Percentiles rank a stretch among this genome's conserved stretches.
Conservation (phyloP, 2,329 filamentous ascomycete genomes). For the Xylaria sp. region DNA sequence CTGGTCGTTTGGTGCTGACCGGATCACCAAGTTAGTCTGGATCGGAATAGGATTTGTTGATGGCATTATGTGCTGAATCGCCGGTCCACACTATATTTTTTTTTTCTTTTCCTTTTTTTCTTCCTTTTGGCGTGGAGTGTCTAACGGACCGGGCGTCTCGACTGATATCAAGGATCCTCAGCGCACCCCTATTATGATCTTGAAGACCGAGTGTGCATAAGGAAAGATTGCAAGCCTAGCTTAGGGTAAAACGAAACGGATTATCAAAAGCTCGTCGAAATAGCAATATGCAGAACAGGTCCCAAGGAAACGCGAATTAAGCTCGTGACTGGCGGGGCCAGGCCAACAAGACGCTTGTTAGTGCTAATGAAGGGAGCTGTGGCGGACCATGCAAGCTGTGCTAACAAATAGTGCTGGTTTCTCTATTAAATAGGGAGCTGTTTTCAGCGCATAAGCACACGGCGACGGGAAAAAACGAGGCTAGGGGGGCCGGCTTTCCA, state of each 20-base stretch:
- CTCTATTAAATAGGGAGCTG: constrained; percentile 23
- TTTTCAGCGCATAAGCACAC: constrained; percentile 8
- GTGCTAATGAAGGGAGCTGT: constrained; percentile 15
- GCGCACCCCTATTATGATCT: not conserved
- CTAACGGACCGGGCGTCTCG: constrained; percentile 15
- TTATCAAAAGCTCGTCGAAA: constrained; percentile 17
- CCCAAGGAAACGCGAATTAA: constrained; percentile 17
- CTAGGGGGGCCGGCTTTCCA: constrained; percentile 25
- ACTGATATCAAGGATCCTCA: not conserved
- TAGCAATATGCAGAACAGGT: constrained; percentile 1
- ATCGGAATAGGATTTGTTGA: constrained; percentile 50
- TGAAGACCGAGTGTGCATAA: not conserved
- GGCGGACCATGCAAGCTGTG: constrained; percentile 30
- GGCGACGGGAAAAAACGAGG: constrained; percentile 1
- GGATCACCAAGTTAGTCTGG: constrained; percentile 49
- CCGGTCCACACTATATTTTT: constrained; percentile 13
- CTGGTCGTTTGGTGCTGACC: constrained; percentile 46
- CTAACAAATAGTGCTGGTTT: constrained; percentile 21
- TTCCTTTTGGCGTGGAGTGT: constrained; percentile 8
- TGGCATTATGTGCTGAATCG: constrained; percentile 43
- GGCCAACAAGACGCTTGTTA: constrained; percentile 8
- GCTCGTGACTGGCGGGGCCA: constrained; percentile 3
- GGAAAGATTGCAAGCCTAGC: constrained; percentile 15
- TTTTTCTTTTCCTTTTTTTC: constrained; percentile 11
- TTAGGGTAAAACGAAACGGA: not conserved